A percentile compares a stretch with the other conserved stretches of the same genome.
Evolutionary conservation across 345 rosid genomes (phyloP).

Genomic region (Euphorbia lathyris): DNA sequence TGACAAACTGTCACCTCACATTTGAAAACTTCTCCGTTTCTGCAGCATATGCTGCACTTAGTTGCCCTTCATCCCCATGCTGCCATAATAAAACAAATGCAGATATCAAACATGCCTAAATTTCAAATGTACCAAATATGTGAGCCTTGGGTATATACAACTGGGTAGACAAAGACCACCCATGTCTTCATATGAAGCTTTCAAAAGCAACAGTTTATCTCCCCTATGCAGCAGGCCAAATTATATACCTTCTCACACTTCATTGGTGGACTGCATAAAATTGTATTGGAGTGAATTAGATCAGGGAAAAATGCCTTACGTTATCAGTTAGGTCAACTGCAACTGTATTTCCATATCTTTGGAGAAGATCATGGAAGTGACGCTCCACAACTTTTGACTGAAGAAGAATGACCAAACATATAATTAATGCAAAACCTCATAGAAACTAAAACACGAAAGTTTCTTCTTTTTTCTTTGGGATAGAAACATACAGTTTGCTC

Average conservation of each 20-base stretch:
- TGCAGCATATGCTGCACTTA: constrained; percentile 71
- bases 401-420: constrained; percentile 16
- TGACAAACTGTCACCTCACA: constrained; percentile 66
- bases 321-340: constrained; percentile 81
- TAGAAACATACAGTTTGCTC: constrained; percentile 57
- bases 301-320: constrained; percentile 37
- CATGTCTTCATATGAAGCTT: not conserved
- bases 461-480: not conserved
- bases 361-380: constrained; percentile 78
- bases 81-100: constrained; percentile 25
- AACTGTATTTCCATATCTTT: constrained; percentile 77
- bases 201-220: constrained; percentile 15
- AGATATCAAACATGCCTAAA: constrained; percentile 9
- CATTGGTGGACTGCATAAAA: not conserved
- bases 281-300: constrained; percentile 11
- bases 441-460: constrained; percentile 16
- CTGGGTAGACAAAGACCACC: not conserved
- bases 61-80: constrained; percentile 91
- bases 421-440: constrained; percentile 15
- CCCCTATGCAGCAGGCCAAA: constrained; percentile 1
- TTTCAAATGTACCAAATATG: not conserved
- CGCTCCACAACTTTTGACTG: constrained; percentile 85
- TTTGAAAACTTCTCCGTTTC: constrained; percentile 77
- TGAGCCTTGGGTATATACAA: not conserved
- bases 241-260: constrained; percentile 1